These are phyloP conservation scores for Hyaloperonospora brassicae DNA, from an alignment of 352 stramenopile species.

Conservation along the genomic window DNA sequence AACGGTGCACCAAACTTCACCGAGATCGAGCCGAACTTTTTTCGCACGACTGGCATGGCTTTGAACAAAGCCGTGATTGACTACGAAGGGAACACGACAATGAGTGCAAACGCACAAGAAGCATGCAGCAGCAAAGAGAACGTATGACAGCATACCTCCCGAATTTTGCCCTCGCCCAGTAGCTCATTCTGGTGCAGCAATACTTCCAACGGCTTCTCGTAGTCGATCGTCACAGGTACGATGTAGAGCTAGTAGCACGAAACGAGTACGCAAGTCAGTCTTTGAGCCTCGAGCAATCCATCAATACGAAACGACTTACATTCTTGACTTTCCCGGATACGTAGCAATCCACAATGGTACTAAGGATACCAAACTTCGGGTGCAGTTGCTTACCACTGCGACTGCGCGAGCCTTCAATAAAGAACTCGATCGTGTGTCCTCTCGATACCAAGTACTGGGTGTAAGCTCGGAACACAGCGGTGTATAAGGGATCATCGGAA, in stretches of 20 bases:
- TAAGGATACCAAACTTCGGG: conserved; percentile 75
- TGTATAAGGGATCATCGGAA: conserved; percentile 55
- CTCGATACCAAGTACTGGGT: conserved; percentile 70
- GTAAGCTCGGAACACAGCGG: conserved; percentile 71
- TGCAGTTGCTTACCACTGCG: conserved; percentile 77
- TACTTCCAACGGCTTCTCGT: conserved; percentile 79
- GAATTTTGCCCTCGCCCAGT: conserved; percentile 70
- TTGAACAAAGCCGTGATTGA: conserved; percentile 62
- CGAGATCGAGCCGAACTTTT: conserved; percentile 78
- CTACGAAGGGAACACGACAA: conserved; percentile 14
- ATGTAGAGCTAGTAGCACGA: conserved; percentile 47
- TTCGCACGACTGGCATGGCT: conserved; percentile 55
- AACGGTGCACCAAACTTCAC: conserved; percentile 69
- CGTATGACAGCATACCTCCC: conserved; percentile 34
- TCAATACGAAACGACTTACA: conserved; percentile 26
- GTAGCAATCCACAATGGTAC: conserved; percentile 63
- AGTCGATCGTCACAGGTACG: conserved; percentile 81
- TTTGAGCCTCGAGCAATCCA: neutral
- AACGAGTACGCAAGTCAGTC: conserved; percentile 7
- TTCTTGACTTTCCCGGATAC: conserved; percentile 64
- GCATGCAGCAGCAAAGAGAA: neutral
- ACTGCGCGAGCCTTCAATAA: conserved; percentile 79
- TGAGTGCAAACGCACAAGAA: neutral
- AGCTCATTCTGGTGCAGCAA: conserved; percentile 78
- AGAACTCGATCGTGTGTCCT: conserved; percentile 81